Conservation (phyloP, 345 rosid genomes). For the Cardamine chenopodiifolia region DNA sequence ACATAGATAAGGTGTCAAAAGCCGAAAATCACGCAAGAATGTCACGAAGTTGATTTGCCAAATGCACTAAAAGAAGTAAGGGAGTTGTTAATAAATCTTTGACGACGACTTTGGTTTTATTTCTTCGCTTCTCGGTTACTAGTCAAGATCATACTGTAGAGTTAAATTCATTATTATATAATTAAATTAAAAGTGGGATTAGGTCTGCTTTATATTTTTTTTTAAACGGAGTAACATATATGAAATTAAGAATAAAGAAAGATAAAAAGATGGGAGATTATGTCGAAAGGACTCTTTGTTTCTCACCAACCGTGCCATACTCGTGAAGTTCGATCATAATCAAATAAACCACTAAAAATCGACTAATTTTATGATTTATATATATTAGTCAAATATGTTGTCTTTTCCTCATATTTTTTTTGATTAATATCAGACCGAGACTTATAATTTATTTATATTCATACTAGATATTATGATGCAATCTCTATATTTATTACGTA, state of each 20-base stretch:
- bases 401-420: constrained; percentile 1
- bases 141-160: constrained; percentile 4
- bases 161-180: background rate
- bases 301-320: constrained; percentile 40
- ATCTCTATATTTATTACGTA: too few species aligned
- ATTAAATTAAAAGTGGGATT: background rate
- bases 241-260: constrained; percentile 5
- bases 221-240: background rate
- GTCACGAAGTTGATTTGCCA: constrained; percentile 34
- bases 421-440: background rate
- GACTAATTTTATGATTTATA: background rate
- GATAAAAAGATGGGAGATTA: background rate
- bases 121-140: background rate
- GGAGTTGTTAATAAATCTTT: constrained; percentile 21
- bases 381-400: background rate
- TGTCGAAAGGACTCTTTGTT: constrained; percentile 32
- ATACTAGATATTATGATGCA: background rate
- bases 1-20: background rate
- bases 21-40: constrained; percentile 41
- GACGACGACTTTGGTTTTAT: constrained; percentile 8
- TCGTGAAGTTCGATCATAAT: constrained; percentile 19
- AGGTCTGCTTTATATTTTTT: background rate
- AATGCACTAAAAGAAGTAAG: background rate
- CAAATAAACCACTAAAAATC: constrained; percentile 15
- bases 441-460: background rate